Evolutionary conservation across 805 yeast genomes (phyloP).

Genomic region (Candida coleopterorum): DNA sequence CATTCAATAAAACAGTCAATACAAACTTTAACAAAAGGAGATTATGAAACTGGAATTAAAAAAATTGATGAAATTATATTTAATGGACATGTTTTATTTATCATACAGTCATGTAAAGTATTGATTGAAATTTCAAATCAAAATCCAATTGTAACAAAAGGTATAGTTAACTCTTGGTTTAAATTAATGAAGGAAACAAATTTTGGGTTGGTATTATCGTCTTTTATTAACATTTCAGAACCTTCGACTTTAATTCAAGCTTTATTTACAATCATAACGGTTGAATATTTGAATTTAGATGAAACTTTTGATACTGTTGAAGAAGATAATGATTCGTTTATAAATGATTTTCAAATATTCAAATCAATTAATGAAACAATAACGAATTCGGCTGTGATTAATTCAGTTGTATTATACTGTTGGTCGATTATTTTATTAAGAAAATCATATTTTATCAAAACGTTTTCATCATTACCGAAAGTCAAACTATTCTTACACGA

Average conservation of each 20-base stretch:
- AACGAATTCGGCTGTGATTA: constrained; percentile 27
- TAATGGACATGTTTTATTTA: constrained; percentile 29
- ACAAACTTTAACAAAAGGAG: constrained; percentile 9
- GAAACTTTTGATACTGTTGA: constrained; percentile 36
- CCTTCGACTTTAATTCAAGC: constrained; percentile 36
- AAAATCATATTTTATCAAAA: constrained; percentile 43
- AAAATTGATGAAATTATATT: constrained; percentile 18
- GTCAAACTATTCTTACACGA: neutral
- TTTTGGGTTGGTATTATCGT: constrained; percentile 22
- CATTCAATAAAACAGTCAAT: constrained; percentile 12
- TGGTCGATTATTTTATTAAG: constrained; percentile 64
- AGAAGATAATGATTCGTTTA: constrained; percentile 28
- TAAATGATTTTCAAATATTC: constrained; percentile 34
- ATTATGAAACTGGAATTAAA: constrained; percentile 11
- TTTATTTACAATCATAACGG: constrained; percentile 44
- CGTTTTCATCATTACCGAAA: constrained; percentile 19
- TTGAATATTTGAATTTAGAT: constrained; percentile 55
- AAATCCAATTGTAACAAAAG: constrained; percentile 26
- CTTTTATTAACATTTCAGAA: constrained; percentile 21
- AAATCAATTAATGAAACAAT: constrained; percentile 38
- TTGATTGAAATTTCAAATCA: constrained; percentile 37
- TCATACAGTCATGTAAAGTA: constrained; percentile 32
- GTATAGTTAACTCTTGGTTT: constrained; percentile 52
- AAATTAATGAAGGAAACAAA: constrained; percentile 36
- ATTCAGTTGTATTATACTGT: constrained; percentile 52